Evolutionary conservation across 1,284 basidiomycete species (phyloP), one percentile per base, ranked within the genome.

Genomic region (Puccinia hordei): DNA sequence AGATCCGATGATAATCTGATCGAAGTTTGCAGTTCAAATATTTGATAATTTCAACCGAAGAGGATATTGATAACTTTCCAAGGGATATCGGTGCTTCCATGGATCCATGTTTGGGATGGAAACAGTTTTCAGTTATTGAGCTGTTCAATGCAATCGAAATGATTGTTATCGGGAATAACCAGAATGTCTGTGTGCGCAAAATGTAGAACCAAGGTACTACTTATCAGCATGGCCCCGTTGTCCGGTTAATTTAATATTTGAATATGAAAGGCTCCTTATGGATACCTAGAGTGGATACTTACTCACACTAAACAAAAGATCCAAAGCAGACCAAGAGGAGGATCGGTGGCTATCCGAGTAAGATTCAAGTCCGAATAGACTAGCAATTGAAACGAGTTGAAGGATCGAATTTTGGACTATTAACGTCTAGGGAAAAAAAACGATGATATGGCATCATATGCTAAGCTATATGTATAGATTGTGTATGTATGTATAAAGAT

Each of bases 301-400:
- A 71, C 68, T 51, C 30, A 71, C 68, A 33, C 30, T 71, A 17
- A 71, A 71, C 30, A 71, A 35, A 27, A 71, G 8, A 53, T 71
- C 30, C 15, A 53, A 17, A 35, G 46, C 53, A 13, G 68, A 71
- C 68, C 57, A 61, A 61, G 72, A 73, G 15, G 27, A 55, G 2
- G 46, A 73, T 2, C 24, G 27, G 9, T 41, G 41, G 41, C 55
- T 61, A 46, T 49, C 35, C n/a, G 53, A 19, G 55, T 44, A 44
- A 9, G 72, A 41, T 12, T 73, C 51, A 4, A 59, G 49, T 17
- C n/a, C 35, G 35, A 73, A 15, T 27, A 73, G 19, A 22, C 72
- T 73, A 22, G 55, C 53, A 24, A 73, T 59, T 22, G 19, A 61
- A 17, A 59, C 9, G 30, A 73, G n/a, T 44, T 73, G 72, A 27